Evolutionary conservation across 768 basidiomycete genomes (phyloP), one percentile per base, ranked within the genome.

Genomic region (Mycena capillaripes): DNA sequence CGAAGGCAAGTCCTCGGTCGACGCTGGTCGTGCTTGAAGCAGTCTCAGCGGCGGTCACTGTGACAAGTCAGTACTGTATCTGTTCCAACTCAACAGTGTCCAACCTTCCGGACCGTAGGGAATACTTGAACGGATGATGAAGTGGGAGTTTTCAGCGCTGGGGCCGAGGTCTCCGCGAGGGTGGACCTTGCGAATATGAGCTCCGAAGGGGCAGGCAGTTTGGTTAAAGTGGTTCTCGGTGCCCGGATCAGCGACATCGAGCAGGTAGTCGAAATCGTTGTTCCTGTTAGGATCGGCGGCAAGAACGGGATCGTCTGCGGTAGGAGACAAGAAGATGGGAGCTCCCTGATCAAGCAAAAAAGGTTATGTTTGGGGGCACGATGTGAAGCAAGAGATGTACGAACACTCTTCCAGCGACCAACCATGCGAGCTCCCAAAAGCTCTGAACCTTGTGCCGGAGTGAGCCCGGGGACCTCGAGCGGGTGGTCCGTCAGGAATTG

Each of bases 361-460:
- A n/a, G 27, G 5, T 53, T 36, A 6, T 36, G 34, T 57, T 50
- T n/a, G 27, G n/a, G 14, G 58, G 12, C 9, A 23, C 32, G 12
- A 36, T 12, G 7, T 21, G 30, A 10, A 12, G 10, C 27, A 50
- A 40, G 16, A 32, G 32, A 17, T 53, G 5, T 17, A 73, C 76
- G 42, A 72, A 79, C 80, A 61, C 78, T 80, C 66, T 80, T 81
- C 81, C 80, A 84, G 3, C 82, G 75, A 2, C 82, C 82, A 21
- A 83, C 72, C 75, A 84, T 78, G 38, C 82, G 77, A n/a, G 82
- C 82, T 44, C 79, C 81, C 7, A 78, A 71, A 50, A 81, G 78
- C 23, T 75, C 80, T n/a, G 78, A 73, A 29, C 80, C 78, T 65
- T 81, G 59, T 30, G 75, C 71, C 11, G 62, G 66, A 12, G 69